Evolutionary conservation across 306 rosid species (phyloP), one percentile per base, ranked within the genome.

Genomic region (Corylus avellana): DNA sequence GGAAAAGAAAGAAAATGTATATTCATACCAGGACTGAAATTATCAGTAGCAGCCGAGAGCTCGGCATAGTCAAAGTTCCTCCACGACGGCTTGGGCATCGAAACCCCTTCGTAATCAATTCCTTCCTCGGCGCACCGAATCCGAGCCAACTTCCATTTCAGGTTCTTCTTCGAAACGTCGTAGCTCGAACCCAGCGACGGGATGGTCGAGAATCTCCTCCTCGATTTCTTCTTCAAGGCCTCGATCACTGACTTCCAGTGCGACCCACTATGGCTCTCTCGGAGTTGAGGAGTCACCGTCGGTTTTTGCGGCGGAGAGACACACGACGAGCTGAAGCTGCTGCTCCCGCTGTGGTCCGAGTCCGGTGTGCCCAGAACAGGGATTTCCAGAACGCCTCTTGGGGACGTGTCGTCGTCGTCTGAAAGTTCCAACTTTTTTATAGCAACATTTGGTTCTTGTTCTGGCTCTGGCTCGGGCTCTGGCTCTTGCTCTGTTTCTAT

Each of bases 321-420:
- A 68, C 72, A 9, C 13, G 37, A 42, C 9, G 78, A 56, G 75
- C 81, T 51, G n/a, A 75, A 67, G 72, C 78, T 80, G 82, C 79
- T 73, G 74, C 79, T 79, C 4, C 74, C 85, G 11, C 83, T 87
- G 57, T 48, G 67, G 59, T 91, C 96, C 0, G 94, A 92, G 46
- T 91, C 98, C 66, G 37, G 10, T 10, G 92, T 82, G 2, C 85
- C 95, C 25, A 78, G 70, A 75, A 86, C 78, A 1, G 85, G 88
- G 79, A 83, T 62, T 44, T 93, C 98, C n/a, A 95, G 47, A 53
- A 95, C 91, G 1, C 91, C 92, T 84, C 99, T 87, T 1, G 98
- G 98, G 0, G 99, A 95, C 10, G 58, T 9, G 37, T 90, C 87
- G 0, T 75, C 93, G 16, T 85, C 89, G 79, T 82, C 70, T 0